Evolutionary conservation across 2,329 filamentous ascomycete species (phyloP), one percentile per base, ranked within the genome.

Genomic region (Huntiella savannae): DNA sequence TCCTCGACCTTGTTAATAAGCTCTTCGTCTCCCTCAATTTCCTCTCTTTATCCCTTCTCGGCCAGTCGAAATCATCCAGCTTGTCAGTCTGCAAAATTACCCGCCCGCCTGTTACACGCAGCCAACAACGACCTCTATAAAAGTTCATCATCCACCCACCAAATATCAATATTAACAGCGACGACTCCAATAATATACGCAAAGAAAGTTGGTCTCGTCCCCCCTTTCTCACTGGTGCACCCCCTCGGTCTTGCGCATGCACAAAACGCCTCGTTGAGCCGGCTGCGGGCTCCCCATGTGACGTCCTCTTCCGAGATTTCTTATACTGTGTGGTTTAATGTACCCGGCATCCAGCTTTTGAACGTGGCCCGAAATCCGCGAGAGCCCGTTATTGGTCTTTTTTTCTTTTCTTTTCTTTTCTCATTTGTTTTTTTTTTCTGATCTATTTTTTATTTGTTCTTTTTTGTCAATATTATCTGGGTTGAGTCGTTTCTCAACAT

Each of bases 281-380:
- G 46, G 46, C 40, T 28, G 39, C 46, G 46, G 46, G 40, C 40
- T 47, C 22, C 22, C 22, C 40, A 38, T 36, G 35, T 34, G 46
- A 47, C 46, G 40, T 34, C 40, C 33, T 40, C 22, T 33, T 39
- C 28, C 40, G 28, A 34, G 17, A 22, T 39, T 15, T 33, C 16
- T 39, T 37, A 33, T 45, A 19, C 43, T 45, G 35, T 39, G 40
- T 33, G 22, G 15, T 43, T 43, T 43, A 33, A 43, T 43, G 28
- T 43, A 35, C 40, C 40, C 15, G 40, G 22, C 34, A 33, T 43
- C 15, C 28, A 15, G 32, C 40, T 35, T 43, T 43, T 43, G 40
- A 43, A 43, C 40, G 40, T 43, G 40, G 40, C 32, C 22, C n/a
- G 40, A 34, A n/a, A 34, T 35, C 32, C 33, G 22, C 22, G 22